phyloP scores from a whole-genome alignment of 306 rosid species.

The Clitoria ternatea region DNA sequence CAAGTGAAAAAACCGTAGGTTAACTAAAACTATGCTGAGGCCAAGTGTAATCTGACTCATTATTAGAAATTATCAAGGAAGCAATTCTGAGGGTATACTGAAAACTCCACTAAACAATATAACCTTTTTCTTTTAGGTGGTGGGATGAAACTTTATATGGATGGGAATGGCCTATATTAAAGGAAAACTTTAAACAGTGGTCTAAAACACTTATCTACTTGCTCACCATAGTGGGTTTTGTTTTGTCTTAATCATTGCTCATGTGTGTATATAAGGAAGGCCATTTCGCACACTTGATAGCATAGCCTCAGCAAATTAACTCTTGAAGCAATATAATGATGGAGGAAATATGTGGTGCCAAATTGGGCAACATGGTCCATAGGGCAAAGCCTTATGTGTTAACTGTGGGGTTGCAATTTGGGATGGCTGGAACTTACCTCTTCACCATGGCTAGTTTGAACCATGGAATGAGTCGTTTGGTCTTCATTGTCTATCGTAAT shows the following conservation, averaged over 20 bases:
- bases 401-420: conserved; percentile 60
- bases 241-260: conserved; percentile 7
- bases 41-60: conserved; percentile 37
- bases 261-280: conserved; percentile 17
- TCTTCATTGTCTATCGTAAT: conserved; percentile 63
- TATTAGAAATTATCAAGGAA: background rate
- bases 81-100: background rate
- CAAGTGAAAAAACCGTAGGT: background rate
- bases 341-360: background rate
- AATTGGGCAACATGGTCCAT: background rate
- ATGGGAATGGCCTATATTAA: conserved; percentile 2
- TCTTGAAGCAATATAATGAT: background rate
- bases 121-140: background rate
- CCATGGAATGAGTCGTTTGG: conserved; percentile 64
- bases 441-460: conserved; percentile 53
- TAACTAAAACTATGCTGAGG: background rate
- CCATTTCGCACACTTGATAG: background rate
- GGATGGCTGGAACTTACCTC: conserved; percentile 55
- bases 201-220: background rate
- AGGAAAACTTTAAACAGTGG: background rate
- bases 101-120: conserved; percentile 25
- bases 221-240: conserved; percentile 22
- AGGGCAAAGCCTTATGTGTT: conserved; percentile 55
- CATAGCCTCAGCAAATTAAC: background rate
- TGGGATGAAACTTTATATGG: conserved; percentile 13